Evolutionary conservation across 352 stramenopile genomes (phyloP), one percentile per base, ranked within the genome.

Genomic region (Stramenopiles sp.): DNA sequence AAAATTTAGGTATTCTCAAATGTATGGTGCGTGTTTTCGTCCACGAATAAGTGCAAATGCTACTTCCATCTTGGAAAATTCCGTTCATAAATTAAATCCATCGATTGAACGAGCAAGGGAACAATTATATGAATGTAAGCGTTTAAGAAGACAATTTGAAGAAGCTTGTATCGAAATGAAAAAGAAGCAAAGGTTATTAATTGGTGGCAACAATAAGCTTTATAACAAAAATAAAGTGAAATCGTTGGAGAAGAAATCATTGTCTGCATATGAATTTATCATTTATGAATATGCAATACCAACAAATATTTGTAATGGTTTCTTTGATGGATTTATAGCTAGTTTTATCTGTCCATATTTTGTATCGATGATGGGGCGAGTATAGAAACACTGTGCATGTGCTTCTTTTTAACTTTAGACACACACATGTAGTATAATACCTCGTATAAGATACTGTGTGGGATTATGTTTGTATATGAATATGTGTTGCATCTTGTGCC

Each of bases 211-310:
- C 4, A 53, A 53, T 13, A 53, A 53, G 4, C 38, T 13, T 13
- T 4, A 13, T 53, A 53, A 53, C 4, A 13, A 53, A 13, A 13
- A 13, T 53, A 53, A 53, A 53, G 13, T 4, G 4, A 53, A 53
- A 13, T 4, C 4, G 4, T 53, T 53, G 38, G 38, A 53, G 38
- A 53, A 53, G 38, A 53, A 53, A 13, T 4, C 38, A 13, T 53
- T 53, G 38, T 53, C 38, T 13, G 4, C 38, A 4, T 53, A 53
- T 13, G 38, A 53, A 53, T 53, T 53, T 7, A 31, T 76, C 4
- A 76, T 76, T 76, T 76, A 76, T 20, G 65, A 76, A 76, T 76
- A 76, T 20, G 65, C 65, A 13, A 20, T 76, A 13, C 65, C 65
- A 4, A 76, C 4, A 76, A 76, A 76, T 33, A 76, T 76, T 33